Evolutionary conservation across 495 filamentous ascomycete species (phyloP), one percentile per base, ranked within the genome.

Genomic region (Cercophora newfieldiana): DNA sequence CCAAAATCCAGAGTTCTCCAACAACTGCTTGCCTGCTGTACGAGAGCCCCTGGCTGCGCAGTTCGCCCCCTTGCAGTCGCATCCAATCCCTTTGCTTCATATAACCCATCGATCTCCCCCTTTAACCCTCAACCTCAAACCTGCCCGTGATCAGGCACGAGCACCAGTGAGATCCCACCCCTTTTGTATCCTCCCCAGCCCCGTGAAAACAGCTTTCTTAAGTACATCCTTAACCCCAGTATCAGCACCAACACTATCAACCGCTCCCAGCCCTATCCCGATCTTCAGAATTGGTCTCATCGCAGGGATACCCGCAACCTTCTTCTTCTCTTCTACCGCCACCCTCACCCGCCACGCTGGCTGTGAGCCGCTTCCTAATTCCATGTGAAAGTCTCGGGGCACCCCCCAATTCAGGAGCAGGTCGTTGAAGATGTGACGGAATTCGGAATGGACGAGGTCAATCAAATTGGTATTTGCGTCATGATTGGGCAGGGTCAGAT

Each of bases 361-460:
- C n/a, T n/a, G 2, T 12, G 50, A 5, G 2, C 50, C 50, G n/a
- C 50, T 8, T 2, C 50, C 5, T 7, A 53, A 19, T 53, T 53
- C 7, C 50, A 53, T 53, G n/a, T 26, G 7, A 26, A 53, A 53
- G 1, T 53, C 50, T 7, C 14, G 50, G 2, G 50, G 50, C 22
- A 53, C 50, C 50, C 8, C 22, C 50, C 50, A 53, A 19, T 53
- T 19, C 22, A 53, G 50, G 50, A 53, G 50, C 16, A 53, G 50
- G 50, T 53, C 50, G n/a, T 53, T 19, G 50, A 53, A 53, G 50
- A 53, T 53, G 2, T 53, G 50, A 2, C 16, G 50, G n/a, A 53
- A 53, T 14, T 53, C 50, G 50, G 50, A 53, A n/a, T 53, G 50
- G n/a, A 53, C 50, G 50, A 53, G 50, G 50, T 53, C 50, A 14